Conservation (phyloP, 768 basidiomycete genomes). For the Hemileccinum impolitum region DNA sequence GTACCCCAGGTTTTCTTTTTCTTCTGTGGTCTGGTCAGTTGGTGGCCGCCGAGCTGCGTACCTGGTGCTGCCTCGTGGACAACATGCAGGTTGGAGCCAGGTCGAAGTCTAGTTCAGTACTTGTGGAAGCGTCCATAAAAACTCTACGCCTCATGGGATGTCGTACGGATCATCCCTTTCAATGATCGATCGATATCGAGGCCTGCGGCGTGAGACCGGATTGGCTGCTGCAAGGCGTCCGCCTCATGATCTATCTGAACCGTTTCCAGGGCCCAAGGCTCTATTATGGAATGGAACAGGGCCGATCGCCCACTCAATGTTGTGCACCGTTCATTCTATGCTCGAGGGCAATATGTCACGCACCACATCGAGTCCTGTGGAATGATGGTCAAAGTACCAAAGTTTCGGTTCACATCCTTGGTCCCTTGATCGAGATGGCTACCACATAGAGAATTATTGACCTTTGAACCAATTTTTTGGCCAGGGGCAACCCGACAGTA, state of each 20-base stretch:
- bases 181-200: not conserved
- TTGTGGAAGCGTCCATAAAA: constrained; percentile 3
- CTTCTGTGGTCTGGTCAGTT: not conserved
- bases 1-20: not conserved
- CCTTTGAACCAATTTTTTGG: no score
- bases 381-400: no score
- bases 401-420: no score
- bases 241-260: not conserved
- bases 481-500: no score
- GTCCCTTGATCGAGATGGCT: no score
- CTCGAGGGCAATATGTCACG: no score
- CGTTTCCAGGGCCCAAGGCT: not conserved
- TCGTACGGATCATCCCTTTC: not conserved
- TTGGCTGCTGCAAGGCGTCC: not conserved
- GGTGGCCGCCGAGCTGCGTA: not conserved
- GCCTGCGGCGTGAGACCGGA: not conserved
- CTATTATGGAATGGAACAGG: not conserved
- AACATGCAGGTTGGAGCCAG: not conserved
- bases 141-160: constrained; percentile 4
- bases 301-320: not conserved
- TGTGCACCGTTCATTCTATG: no score
- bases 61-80: not conserved
- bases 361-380: no score
- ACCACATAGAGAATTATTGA: no score
- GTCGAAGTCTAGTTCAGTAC: not conserved